A percentile compares a stretch with the other conserved stretches of the same genome.
Conservation (phyloP, 2,329 filamentous ascomycete species). For the Sporothrix humicola region DNA sequence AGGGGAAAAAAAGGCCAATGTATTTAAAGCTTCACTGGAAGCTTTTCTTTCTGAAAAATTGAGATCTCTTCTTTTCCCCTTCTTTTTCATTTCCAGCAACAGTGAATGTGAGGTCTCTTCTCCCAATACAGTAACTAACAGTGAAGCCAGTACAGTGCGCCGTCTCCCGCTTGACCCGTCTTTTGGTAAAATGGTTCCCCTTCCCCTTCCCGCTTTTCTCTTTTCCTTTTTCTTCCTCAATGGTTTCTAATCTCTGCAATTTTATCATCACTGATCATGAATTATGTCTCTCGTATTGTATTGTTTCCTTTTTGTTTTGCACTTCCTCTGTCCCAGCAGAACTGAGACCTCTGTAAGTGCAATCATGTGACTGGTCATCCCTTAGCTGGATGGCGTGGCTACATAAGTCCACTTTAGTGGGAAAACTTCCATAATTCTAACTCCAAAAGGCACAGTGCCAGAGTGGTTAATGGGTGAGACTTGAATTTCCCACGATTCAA, state of each 20-base stretch:
- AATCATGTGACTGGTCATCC: background rate
- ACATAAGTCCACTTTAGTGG: constrained; percentile 16
- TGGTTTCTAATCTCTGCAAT: background rate
- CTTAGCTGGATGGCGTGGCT: background rate
- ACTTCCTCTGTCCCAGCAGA: too few species aligned
- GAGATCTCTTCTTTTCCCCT: background rate
- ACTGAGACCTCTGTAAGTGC: background rate
- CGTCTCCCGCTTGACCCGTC: background rate
- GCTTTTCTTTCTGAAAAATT: background rate
- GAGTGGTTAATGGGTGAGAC: constrained; percentile 40
- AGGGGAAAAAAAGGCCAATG: too few species aligned
- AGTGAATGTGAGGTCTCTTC: background rate
- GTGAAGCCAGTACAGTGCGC: background rate
- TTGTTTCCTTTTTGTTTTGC: background rate
- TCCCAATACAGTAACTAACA: background rate
- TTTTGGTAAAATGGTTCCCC: too few species aligned
- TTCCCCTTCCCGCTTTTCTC: background rate
- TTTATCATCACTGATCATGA: background rate
- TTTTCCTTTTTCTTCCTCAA: background rate
- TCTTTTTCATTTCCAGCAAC: too few species aligned
- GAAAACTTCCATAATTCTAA: background rate
- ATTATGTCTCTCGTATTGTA: background rate
- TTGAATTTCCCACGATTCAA: constrained; percentile 36
- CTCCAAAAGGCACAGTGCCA: constrained; percentile 38
- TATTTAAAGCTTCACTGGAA: background rate